Evolutionary conservation across 306 rosid species (phyloP).

Genomic region (Inga leiocalycina): DNA sequence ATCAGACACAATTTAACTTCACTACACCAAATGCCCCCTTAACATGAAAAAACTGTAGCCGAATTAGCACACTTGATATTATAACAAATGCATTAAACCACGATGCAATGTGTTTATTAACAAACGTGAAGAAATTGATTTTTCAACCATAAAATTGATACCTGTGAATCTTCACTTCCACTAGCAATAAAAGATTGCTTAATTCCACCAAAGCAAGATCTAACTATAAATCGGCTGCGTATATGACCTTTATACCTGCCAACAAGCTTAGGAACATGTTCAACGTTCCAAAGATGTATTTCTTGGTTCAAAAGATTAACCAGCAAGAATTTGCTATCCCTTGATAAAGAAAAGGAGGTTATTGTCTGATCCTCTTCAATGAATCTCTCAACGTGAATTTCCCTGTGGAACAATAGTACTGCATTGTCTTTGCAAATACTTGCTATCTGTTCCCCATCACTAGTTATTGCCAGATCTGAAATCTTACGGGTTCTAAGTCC

Average conservation of each 20-base stretch:
- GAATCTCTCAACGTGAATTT: conserved; percentile 62
- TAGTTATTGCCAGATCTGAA: conserved; percentile 79
- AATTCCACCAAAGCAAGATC: conserved; percentile 91
- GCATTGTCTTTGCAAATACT: conserved; percentile 63
- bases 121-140: background rate
- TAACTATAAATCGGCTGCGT: conserved; percentile 71
- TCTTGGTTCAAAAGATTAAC: conserved; percentile 86
- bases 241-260: conserved; percentile 72
- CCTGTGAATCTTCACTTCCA: conserved; percentile 99
- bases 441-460: conserved; percentile 69
- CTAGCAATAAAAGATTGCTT: conserved; percentile 85
- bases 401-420: conserved; percentile 66
- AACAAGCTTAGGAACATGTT: conserved; percentile 58
- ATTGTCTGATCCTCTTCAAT: conserved; percentile 71
- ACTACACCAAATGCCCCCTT: background rate
- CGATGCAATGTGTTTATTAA: background rate
- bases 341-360: conserved; percentile 81
- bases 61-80: background rate
- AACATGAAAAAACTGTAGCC: background rate
- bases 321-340: conserved; percentile 70
- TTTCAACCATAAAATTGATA: conserved; percentile 36
- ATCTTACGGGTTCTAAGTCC: conserved; percentile 76
- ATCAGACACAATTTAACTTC: background rate
- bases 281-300: conserved; percentile 89
- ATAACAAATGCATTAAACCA: background rate